Evolutionary conservation across 805 yeast genomes (phyloP), one percentile per base, ranked within the genome.

Genomic region (Saccharomycopsis amapae): DNA sequence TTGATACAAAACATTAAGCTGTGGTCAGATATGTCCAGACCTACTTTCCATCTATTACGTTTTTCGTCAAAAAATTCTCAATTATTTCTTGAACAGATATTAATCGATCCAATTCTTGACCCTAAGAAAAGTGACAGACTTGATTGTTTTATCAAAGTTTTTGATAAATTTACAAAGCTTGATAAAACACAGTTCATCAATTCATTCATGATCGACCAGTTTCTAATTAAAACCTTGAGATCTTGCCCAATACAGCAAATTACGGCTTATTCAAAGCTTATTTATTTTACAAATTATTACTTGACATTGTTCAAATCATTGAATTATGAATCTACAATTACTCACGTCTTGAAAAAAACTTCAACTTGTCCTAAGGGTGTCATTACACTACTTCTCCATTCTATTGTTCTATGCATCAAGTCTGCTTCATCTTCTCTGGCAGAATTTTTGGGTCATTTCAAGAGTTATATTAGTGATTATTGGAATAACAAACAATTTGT

Each of bases 401-500:
- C 30, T 15, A 25, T 40, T 2, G 41, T 40, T 1, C n/a, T 34
- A 22, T 31, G 23, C 15, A 10, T 38, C 12, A 38, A 44, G 17
- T 2, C 36, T 15, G 25, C 32, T 24, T 41, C 30, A 26, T 9
- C 30, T 19, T 33, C 44, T 1, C 15, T 15, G 18, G 32, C 17
- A 12, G 48, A 44, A 10, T 44, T 44, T 30, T 7, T 20, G 13
- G 39, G 7, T 2, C 15, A 33, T 19, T 45, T 45, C 30, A 35
- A 18, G 4, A 31, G 18, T 12, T 26, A 42, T 25, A 24, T 47
- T 12, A 28, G 23, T 4, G 24, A 30, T 32, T 47, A 37, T 31
- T 47, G 50, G 50, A 38, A 33, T 9, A 39, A 47, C 35, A 38
- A 42, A 15, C 15, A 24, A 5, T 35, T 49, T n/a, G 23, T 46